Conservation (phyloP, 2,329 filamentous ascomycete genomes). For the Penicillium italicum region DNA sequence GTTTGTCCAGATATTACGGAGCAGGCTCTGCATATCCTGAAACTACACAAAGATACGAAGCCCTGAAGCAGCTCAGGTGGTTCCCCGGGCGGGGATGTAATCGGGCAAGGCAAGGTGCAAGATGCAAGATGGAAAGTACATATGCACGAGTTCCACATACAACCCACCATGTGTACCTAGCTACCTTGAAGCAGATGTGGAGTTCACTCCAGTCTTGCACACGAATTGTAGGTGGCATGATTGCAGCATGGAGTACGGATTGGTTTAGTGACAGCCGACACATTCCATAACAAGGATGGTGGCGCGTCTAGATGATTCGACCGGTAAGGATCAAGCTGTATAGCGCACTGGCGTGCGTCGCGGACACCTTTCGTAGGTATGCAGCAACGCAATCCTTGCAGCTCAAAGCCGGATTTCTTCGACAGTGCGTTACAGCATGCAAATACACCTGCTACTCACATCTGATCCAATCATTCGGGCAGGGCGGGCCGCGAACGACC, state of each 20-base stretch:
- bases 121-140: not conserved
- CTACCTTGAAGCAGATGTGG: not conserved
- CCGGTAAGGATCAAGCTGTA: constrained; percentile 2
- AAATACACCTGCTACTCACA: not conserved
- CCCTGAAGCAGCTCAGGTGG: not conserved
- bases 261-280: not conserved
- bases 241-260: not conserved
- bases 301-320: not conserved
- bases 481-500: constrained; percentile 12
- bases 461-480: not conserved
- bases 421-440: not conserved
- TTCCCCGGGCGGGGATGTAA: not conserved
- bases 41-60: not conserved
- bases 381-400: constrained; percentile 4
- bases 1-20: not conserved
- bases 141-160: not conserved
- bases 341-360: not conserved
- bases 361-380: not conserved
- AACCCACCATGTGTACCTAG: constrained; percentile 1
- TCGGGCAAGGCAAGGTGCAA: constrained; percentile 4
- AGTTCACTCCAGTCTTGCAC: not conserved
- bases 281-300: not conserved
- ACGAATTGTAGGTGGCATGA: not conserved
- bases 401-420: not conserved
- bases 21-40: not conserved